Percentiles rank a stretch among this genome's conserved stretches.
These are phyloP conservation scores for Pulveroboletus sp. DNA, from an alignment of 768 basidiomycete genomes.

Conservation along the genomic window DNA sequence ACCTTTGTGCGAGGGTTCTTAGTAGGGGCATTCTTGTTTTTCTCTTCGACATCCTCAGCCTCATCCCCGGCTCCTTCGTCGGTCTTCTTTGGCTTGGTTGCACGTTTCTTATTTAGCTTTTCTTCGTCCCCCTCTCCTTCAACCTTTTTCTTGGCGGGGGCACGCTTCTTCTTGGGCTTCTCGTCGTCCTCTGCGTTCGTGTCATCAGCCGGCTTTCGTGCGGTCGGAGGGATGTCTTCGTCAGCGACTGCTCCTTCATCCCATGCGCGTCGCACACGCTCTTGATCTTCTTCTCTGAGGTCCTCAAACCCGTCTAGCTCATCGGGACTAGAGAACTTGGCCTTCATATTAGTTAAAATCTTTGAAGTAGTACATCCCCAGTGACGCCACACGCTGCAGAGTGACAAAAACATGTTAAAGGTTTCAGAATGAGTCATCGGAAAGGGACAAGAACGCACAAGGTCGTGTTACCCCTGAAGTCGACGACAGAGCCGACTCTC, in stretches of 20 bases:
- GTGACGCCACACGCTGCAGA: slow-evolving; percentile 71
- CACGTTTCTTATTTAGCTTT: slow-evolving; percentile 35
- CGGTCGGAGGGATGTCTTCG: slow-evolving; percentile 76
- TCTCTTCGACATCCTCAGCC: slow-evolving; percentile 23
- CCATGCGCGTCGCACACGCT: slow-evolving; percentile 66
- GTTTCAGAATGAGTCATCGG: background rate
- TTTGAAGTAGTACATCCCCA: slow-evolving; percentile 81
- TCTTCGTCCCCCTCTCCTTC: slow-evolving; percentile 33
- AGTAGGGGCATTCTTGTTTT: slow-evolving; percentile 29
- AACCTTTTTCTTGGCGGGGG: slow-evolving; percentile 33
- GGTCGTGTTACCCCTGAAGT: slow-evolving; percentile 61
- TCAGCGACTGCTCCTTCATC: slow-evolving; percentile 74
- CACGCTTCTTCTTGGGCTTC: slow-evolving; percentile 50
- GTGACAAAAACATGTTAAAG: background rate
- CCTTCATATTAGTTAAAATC: slow-evolving; percentile 70
- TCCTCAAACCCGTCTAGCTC: slow-evolving; percentile 88
- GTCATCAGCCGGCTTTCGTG: slow-evolving; percentile 50
- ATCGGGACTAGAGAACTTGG: slow-evolving; percentile 46
- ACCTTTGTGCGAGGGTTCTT: slow-evolving; percentile 38
- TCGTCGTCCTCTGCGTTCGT: slow-evolving; percentile 42
- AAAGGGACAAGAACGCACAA: slow-evolving; percentile 45
- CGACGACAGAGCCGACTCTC: slow-evolving; percentile 70
- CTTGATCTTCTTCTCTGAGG: slow-evolving; percentile 63
- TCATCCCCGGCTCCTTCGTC: slow-evolving; percentile 34
- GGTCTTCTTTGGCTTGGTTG: slow-evolving; percentile 27